A percentile compares a stretch with the other conserved stretches of the same genome.
Evolutionary conservation across 768 basidiomycete genomes (phyloP).

Genomic region (Paxillus rubicundulus): DNA sequence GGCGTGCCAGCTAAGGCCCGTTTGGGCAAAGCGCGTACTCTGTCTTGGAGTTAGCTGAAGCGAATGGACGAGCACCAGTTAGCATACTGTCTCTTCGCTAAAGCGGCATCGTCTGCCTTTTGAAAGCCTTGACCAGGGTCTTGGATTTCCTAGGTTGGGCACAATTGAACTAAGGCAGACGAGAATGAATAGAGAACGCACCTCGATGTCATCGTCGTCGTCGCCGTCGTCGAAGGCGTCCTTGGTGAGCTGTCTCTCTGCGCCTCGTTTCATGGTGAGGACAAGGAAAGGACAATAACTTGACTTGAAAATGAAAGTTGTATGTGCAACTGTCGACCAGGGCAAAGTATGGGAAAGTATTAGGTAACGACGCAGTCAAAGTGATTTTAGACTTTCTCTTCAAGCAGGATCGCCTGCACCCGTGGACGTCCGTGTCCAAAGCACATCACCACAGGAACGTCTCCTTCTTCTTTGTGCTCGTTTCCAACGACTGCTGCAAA

Average conservation of each 20-base stretch:
- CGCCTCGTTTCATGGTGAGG: conserved; percentile 65
- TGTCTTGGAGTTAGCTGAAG: conserved; percentile 28
- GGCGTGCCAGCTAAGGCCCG: conserved; percentile 31
- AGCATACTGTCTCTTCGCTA: conserved; percentile 59
- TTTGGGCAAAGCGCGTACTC: conserved; percentile 67
- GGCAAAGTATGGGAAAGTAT: conserved; percentile 16
- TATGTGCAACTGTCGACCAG: background rate
- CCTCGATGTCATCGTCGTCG: conserved; percentile 38
- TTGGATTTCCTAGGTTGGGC: conserved; percentile 38
- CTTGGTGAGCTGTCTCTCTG: conserved; percentile 68
- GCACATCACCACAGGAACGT: conserved; percentile 2
- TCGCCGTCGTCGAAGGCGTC: conserved; percentile 40
- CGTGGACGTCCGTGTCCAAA: background rate
- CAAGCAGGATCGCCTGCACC: no score
- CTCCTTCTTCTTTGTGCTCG: conserved; percentile 8
- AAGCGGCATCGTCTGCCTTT: conserved; percentile 56
- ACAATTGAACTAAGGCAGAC: background rate
- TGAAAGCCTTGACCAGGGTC: conserved; percentile 45
- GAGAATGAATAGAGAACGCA: conserved; percentile 1
- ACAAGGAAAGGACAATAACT: background rate
- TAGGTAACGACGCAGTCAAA: conserved; percentile 14
- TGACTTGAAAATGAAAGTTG: background rate
- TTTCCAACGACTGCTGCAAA: conserved; percentile 44
- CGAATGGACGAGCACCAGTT: background rate
- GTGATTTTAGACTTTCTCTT: background rate